Evolutionary conservation across 768 basidiomycete genomes (phyloP).

Genomic region (Xanthoconium purpureum): DNA sequence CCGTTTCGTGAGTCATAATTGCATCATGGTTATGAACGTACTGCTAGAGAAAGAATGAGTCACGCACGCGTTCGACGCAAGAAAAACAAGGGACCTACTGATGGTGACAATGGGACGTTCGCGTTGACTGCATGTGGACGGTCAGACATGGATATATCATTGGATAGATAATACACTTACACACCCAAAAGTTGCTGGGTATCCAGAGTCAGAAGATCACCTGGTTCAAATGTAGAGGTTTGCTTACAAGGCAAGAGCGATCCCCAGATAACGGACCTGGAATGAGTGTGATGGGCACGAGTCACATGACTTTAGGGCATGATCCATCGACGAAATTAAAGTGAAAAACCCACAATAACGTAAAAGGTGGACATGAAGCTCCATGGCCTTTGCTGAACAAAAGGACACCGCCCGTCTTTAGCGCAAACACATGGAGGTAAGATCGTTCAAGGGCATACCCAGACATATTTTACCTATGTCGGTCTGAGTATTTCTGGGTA

Average conservation of each 20-base stretch:
- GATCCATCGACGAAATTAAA: background rate
- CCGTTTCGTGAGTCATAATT: background rate
- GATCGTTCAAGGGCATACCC: slow-evolving; percentile 11
- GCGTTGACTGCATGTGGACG: slow-evolving; percentile 11
- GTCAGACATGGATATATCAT: background rate
- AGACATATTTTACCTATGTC: slow-evolving; percentile 17
- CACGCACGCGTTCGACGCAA: too few species aligned
- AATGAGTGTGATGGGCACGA: background rate
- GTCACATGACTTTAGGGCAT: background rate
- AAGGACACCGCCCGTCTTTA: background rate
- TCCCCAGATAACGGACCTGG: slow-evolving; percentile 18
- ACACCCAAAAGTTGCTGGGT: slow-evolving; percentile 13
- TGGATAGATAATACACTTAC: background rate
- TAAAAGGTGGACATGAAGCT: slow-evolving; percentile 17
- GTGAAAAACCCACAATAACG: slow-evolving; percentile 9
- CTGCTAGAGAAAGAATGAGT: too few species aligned
- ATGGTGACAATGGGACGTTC: slow-evolving; percentile 14
- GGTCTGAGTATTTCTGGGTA: background rate
- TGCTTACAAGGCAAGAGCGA: slow-evolving; percentile 17
- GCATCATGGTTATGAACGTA: too few species aligned
- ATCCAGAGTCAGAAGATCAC: background rate
- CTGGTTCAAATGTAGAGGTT: background rate
- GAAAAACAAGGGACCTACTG: background rate
- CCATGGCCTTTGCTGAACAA: slow-evolving; percentile 7
- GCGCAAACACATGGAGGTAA: background rate